Percentiles rank a stretch among this genome's conserved stretches.
Evolutionary conservation across 2,329 filamentous ascomycete genomes (phyloP).

Genomic region (Proliferodiscus dingleyae): DNA sequence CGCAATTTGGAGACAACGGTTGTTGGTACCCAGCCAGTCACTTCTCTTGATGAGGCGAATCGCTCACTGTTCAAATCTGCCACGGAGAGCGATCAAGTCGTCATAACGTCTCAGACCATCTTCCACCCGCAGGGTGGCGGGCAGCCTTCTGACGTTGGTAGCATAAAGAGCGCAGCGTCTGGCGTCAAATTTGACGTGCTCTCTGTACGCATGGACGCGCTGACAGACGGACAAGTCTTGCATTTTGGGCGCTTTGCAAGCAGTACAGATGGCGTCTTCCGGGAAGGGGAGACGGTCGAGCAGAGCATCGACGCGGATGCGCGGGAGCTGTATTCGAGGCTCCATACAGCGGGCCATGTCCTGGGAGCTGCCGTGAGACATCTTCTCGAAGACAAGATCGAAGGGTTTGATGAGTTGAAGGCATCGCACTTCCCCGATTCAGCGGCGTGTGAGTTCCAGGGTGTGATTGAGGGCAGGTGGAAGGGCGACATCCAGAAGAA

Average conservation of each 20-base stretch:
- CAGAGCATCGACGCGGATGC: conserved; percentile 58
- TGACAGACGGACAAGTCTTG: conserved; percentile 51
- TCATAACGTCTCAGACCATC: conserved; percentile 61
- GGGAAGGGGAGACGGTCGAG: conserved; percentile 39
- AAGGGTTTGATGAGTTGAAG: conserved; percentile 60
- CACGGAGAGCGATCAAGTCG: conserved; percentile 46
- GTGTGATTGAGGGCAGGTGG: conserved; percentile 59
- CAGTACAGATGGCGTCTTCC: conserved; percentile 31
- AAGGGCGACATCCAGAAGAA: conserved; percentile 58
- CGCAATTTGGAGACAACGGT: conserved; percentile 11
- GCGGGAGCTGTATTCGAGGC: conserved; percentile 58
- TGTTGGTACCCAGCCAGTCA: conserved; percentile 14
- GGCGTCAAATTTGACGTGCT: conserved; percentile 44
- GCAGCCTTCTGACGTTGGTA: conserved; percentile 64
- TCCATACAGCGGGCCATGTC: conserved; percentile 71
- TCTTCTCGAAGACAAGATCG: conserved; percentile 44
- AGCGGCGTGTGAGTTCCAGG: conserved; percentile 63
- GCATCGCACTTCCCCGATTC: conserved; percentile 67
- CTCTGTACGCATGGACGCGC: conserved; percentile 51
- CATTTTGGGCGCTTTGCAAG: conserved; percentile 58
- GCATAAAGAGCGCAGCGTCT: conserved; percentile 37
- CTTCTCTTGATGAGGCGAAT: conserved; percentile 17
- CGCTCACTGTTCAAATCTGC: conserved; percentile 53
- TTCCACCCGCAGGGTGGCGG: conserved; percentile 74
- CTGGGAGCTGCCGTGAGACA: conserved; percentile 62